Evolutionary conservation across 2,329 filamentous ascomycete species (phyloP).

Genomic region (Stagonosporopsis chrysanthemi): DNA sequence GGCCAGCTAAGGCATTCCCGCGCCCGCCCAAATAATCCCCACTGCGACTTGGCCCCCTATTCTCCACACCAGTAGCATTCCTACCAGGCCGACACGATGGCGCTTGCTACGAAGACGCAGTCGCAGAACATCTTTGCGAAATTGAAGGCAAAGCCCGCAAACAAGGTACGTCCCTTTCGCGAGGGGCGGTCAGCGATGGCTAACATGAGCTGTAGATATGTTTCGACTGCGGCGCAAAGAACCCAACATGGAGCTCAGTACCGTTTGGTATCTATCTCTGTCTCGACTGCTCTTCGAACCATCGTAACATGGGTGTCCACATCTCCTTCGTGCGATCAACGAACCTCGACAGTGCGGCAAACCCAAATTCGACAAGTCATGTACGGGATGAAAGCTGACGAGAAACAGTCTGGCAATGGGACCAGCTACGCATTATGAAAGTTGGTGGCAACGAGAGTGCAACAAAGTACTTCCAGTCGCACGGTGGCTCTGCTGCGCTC

Average conservation of each 20-base stretch:
- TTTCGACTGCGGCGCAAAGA: slow-evolving; percentile 98
- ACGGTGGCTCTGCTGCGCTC: slow-evolving; percentile 90
- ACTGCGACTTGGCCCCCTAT: slow-evolving; percentile 39
- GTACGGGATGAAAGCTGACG: slow-evolving; percentile 52
- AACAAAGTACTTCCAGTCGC: slow-evolving; percentile 97
- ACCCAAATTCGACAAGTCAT: slow-evolving; percentile 1
- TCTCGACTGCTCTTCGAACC: slow-evolving; percentile 95
- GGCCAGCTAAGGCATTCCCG: slow-evolving; percentile 37
- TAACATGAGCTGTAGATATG: slow-evolving; percentile 71
- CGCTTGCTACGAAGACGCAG: slow-evolving; percentile 84
- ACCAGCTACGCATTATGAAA: slow-evolving; percentile 96
- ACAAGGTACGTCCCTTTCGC: slow-evolving; percentile 73
- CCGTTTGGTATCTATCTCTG: slow-evolving; percentile 98
- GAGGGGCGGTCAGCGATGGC: slow-evolving; percentile 29
- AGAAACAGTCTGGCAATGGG: slow-evolving; percentile 85
- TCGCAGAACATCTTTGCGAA: slow-evolving; percentile 98
- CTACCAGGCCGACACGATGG: slow-evolving; percentile 54
- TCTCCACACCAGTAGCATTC: slow-evolving; percentile 29
- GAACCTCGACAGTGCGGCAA: slow-evolving; percentile 88
- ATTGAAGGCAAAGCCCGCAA: slow-evolving; percentile 90
- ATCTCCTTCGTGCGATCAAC: slow-evolving; percentile 99
- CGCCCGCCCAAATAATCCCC: slow-evolving; percentile 39
- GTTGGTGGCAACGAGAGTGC: slow-evolving; percentile 97
- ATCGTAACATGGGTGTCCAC: slow-evolving; percentile 96
- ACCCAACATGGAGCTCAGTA: slow-evolving; percentile 97